Evolutionary conservation across 208 protist species (phyloP), one percentile per base, ranked within the genome.

Genomic region (Leptomonas pyrrhocoris): DNA sequence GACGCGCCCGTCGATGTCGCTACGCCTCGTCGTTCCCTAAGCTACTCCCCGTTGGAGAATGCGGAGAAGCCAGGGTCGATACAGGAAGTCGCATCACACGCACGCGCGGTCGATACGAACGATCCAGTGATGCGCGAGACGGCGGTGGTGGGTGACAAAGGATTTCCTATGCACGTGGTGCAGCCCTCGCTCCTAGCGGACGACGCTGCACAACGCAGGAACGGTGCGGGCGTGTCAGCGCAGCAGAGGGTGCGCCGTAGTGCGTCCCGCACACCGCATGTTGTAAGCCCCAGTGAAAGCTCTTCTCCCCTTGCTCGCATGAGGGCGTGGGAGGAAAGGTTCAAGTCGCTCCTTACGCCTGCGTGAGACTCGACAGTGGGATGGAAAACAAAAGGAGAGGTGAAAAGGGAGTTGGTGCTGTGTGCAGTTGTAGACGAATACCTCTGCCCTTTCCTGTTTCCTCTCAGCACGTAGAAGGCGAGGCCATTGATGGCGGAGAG

Each of bases 11-110:
- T 4, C 5, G 45, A 68, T 21, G 38, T 36, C 19, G 31, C 56
- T n/a, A 59, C 70, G 12, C 70, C 70, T 16, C 57, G 70, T 8
- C 70, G 70, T n/a, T 76, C 70, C n/a, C 48, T 76, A 34, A 76
- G 62, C 62, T 76, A 76, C 70, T 76, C 61, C 6, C 62, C 70
- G 23, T 46, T 55, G 12, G 55, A 50, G 19, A 65, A 45, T 30
- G 40, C 54, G 2, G 54, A 57, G 36, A 67, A 25, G 59, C 23
- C 43, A 50, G 38, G 2, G 8, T 40, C 34, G 34, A 11, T 1
- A 1, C 16, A 3, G 6, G 51, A 23, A 23, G 34, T 7, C 4
- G 16, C 18, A 34, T 13, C 16, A 21, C 43, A 31, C 34, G 3
- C 34, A 38, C 34, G 34, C 34, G 9, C 34, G 3, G 34, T 9